Conservation (phyloP, 1,139 yeast species). For the Blastobotrys petasosporus region DNA sequence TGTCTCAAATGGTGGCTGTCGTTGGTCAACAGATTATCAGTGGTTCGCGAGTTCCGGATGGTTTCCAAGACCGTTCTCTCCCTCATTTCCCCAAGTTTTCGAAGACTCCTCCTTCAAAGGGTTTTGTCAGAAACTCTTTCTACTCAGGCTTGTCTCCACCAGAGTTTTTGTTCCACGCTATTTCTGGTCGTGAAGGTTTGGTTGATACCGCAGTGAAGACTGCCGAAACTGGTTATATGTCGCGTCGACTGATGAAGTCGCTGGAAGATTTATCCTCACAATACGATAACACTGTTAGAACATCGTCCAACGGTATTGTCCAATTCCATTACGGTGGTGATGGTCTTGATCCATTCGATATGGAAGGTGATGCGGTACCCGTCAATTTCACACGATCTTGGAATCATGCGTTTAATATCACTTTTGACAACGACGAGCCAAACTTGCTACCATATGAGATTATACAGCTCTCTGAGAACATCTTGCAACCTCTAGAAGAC, state of each 20-base stretch:
- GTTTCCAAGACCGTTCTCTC: slow-evolving; percentile 95
- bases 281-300: slow-evolving; percentile 92
- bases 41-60: slow-evolving; percentile 99
- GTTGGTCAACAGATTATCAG: slow-evolving; percentile 99
- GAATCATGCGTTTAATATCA: slow-evolving; percentile 81
- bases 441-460: slow-evolving; percentile 72
- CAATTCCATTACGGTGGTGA: slow-evolving; percentile 99
- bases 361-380: slow-evolving; percentile 98
- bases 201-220: slow-evolving; percentile 99
- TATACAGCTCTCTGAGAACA: slow-evolving; percentile 46
- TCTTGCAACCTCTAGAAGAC: slow-evolving; percentile 57
- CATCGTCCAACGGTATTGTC: slow-evolving; percentile 91
- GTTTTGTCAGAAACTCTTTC: slow-evolving; percentile 95
- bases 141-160: slow-evolving; percentile 93
- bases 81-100: slow-evolving; percentile 97
- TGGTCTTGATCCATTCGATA: slow-evolving; percentile 95
- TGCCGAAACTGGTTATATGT: slow-evolving; percentile 99
- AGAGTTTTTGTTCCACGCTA: slow-evolving; percentile 95
- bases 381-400: slow-evolving; percentile 91
- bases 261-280: slow-evolving; percentile 91
- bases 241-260: slow-evolving; percentile 97
- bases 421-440: slow-evolving; percentile 49
- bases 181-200: slow-evolving; percentile 98
- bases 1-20: slow-evolving; percentile 99
- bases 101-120: slow-evolving; percentile 96